Base-by-base conservation (phyloP, 2,329 filamentous ascomycete genomes). In the Alternaria arborescens region DNA sequence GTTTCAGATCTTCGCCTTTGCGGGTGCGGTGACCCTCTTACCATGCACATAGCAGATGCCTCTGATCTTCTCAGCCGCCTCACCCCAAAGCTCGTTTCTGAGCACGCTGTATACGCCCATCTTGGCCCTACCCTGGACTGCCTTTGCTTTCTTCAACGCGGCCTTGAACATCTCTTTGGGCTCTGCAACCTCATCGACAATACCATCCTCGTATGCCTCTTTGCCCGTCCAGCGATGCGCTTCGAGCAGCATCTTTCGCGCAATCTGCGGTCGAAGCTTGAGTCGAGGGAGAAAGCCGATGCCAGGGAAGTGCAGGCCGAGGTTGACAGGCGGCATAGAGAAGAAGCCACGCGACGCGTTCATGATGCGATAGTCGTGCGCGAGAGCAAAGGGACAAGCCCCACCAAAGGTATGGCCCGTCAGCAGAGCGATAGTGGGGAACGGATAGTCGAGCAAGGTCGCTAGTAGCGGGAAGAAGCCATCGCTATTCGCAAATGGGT, bases 401-500 rank as follows among this genome's bases (percentile, higher is more conserved):
- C 82, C 82, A 36, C 82, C 83, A 41, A 84, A 84, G 1, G 81
- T 83, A 62, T 84, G 82, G 4, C 82, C 82, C 1, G 82, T 84
- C 4, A 85, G 60, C 0, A 83, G 72, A 4, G 82, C 82, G 28
- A 84, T 79, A 1, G 82, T 85, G 6, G 83, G 82, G 58, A 76
- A 83, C 0, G 81, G 81, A 54, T 83, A 84, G 71, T 84, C 82
- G 67, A 85, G 72, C 77, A 79, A 67, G 1, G 82, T 82, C 26
- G 82, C 80, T 14, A 84, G 73, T 4, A 84, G 73, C 71, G 87
- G 87, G 11, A 83, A 85, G 56, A 88, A 89, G 26, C 80, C 82
- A 67, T 84, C 87, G 16, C 81, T 81, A 40, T 89, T 88, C 76
- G 82, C 87, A 55, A 82, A 84, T 26, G 84, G 82, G 65, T 83